A percentile compares a stretch with the other conserved stretches of the same genome.
These are phyloP conservation scores for Solanum gandarillasii DNA, from an alignment of 257 asterid genomes.

Conservation along the genomic window DNA sequence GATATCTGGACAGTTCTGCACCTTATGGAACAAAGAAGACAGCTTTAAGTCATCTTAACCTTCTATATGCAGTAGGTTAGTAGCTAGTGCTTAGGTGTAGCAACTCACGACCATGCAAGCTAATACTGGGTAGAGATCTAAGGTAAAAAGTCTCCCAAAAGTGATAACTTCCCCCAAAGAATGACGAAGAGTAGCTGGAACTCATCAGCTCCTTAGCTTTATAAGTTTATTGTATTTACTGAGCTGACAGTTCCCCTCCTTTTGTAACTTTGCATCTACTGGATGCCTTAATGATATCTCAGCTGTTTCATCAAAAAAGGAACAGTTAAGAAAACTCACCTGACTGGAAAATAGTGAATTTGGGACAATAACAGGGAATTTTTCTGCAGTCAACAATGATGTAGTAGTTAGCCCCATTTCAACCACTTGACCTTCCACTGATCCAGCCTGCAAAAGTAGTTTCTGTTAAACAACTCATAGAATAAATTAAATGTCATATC, in stretches of 20 bases:
- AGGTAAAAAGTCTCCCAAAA: background rate
- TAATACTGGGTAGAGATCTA: background rate
- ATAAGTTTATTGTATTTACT: background rate
- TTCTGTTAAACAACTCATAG: background rate
- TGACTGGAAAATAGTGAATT: constrained; percentile 91
- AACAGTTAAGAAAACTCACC: constrained; percentile 20
- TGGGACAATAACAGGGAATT: constrained; percentile 79
- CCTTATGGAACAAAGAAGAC: background rate
- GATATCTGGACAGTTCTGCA: background rate
- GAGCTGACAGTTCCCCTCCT: background rate
- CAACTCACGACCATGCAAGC: background rate
- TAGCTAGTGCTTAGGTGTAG: background rate
- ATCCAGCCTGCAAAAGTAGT: constrained; percentile 65
- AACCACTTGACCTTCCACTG: constrained; percentile 90
- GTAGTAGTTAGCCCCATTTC: constrained; percentile 90
- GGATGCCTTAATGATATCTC: background rate
- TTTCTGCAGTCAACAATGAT: constrained; percentile 74
- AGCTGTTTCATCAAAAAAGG: background rate
- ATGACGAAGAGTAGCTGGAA: background rate
- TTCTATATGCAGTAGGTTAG: background rate
- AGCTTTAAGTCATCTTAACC: background rate
- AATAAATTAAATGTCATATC: background rate
- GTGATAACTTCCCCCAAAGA: background rate
- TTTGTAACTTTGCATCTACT: background rate
- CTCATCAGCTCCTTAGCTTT: background rate